phyloP scores from a whole-genome alignment of 2,329 filamentous ascomycete species.

The Aspergillus tubingensis region DNA sequence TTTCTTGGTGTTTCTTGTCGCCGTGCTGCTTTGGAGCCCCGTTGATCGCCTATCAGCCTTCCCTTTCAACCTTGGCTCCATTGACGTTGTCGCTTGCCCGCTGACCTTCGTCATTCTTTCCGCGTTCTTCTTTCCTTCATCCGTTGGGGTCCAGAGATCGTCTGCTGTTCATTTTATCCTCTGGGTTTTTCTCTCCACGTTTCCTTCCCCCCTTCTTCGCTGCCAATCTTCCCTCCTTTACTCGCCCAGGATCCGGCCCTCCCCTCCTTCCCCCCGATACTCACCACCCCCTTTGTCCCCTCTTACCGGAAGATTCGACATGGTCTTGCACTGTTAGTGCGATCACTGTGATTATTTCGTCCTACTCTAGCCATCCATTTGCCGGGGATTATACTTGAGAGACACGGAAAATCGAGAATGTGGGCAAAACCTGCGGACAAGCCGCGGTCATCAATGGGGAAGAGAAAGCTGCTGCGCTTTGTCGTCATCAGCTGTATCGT shows the following conservation, averaged over 20 bases:
- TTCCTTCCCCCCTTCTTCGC: conserved; percentile 16
- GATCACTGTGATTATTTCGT: conserved; percentile 10
- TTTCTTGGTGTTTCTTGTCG: background rate
- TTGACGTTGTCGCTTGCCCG: conserved; percentile 7
- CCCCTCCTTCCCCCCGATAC: background rate
- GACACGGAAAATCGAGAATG: conserved; percentile 18
- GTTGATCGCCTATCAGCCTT: conserved; percentile 12
- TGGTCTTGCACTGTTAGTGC: conserved; percentile 22
- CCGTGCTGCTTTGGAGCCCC: conserved; percentile 4
- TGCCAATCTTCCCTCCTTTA: conserved; percentile 6
- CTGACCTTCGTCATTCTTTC: conserved; percentile 8
- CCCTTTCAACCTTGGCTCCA: conserved; percentile 6
- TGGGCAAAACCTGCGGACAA: conserved; percentile 28
- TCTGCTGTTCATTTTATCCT: conserved; percentile 6
- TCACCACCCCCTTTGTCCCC: background rate
- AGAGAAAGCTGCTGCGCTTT: conserved; percentile 35
- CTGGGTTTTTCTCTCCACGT: background rate
- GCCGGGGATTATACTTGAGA: background rate
- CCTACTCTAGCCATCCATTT: background rate
- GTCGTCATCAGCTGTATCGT: conserved; percentile 28
- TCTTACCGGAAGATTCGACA: conserved; percentile 16
- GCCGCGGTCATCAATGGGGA: conserved; percentile 27
- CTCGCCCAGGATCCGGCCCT: background rate
- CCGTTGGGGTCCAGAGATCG: conserved; percentile 10
- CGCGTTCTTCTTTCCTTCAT: conserved; percentile 1